Evolutionary conservation across 805 yeast genomes (phyloP).

Genomic region (Ogataea parapolymorpha): DNA sequence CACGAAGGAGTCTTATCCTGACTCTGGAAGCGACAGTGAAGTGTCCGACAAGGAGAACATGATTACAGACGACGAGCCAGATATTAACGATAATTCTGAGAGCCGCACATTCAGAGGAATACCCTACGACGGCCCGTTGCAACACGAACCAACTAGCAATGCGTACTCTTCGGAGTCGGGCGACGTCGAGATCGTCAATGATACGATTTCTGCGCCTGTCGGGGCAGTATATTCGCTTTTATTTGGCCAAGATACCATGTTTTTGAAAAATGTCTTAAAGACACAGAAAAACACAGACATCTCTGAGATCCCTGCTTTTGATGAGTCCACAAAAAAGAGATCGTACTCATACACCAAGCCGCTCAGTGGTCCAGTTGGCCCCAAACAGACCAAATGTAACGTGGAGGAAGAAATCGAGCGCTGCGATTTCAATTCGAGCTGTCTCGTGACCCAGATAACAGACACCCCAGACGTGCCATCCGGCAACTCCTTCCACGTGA

Average conservation of each 20-base stretch:
- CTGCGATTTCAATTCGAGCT: slow-evolving; percentile 44
- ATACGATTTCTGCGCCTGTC: slow-evolving; percentile 55
- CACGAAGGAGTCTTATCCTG: slow-evolving; percentile 18
- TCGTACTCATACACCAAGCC: slow-evolving; percentile 61
- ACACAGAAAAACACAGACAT: slow-evolving; percentile 65
- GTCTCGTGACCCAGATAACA: slow-evolving; percentile 54
- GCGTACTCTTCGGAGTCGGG: slow-evolving; percentile 42
- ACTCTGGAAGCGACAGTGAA: slow-evolving; percentile 27
- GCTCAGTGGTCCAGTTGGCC: slow-evolving; percentile 65
- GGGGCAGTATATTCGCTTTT: slow-evolving; percentile 58
- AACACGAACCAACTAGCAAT: slow-evolving; percentile 35
- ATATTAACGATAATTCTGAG: slow-evolving; percentile 18
- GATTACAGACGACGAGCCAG: slow-evolving; percentile 30
- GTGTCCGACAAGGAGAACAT: slow-evolving; percentile 32
- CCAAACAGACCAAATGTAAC: slow-evolving; percentile 67
- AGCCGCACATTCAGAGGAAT: slow-evolving; percentile 36
- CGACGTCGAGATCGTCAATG: slow-evolving; percentile 57
- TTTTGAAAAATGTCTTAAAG: slow-evolving; percentile 42
- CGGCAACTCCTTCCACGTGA: slow-evolving; percentile 63
- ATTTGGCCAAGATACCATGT: slow-evolving; percentile 57
- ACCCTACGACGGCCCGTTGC: slow-evolving; percentile 37
- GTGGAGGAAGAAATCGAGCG: slow-evolving; percentile 58
- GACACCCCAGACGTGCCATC: slow-evolving; percentile 83
- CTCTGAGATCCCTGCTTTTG: slow-evolving; percentile 43
- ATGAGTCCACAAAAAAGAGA: slow-evolving; percentile 36